Base-by-base conservation (phyloP, 495 filamentous ascomycete genomes). In the Clohesyomyces aquaticus region DNA sequence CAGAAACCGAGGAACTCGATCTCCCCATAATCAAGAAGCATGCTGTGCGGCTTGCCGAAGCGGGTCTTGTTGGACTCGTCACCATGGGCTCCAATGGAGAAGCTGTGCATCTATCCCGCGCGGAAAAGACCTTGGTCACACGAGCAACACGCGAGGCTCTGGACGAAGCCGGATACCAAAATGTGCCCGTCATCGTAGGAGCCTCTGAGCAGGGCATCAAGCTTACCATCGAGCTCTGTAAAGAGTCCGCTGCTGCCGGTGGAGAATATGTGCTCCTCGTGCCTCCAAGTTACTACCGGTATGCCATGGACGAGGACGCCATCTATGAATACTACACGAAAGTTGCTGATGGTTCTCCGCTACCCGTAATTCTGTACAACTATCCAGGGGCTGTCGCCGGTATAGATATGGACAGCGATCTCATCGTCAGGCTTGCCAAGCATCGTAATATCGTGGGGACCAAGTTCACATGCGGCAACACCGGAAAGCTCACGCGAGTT, bases 81-180 rank as follows among this genome's bases (percentile, higher is more conserved):
- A 88, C 88, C 65, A 92, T 93, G 88, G 91, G 91, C 48, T 93
- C 89, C 59, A 95, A 95, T 73, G 91, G 91, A 21, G 91, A 95
- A 77, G 91, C 91, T 18, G 88, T 91, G 56, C 91, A 95, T 73
- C 84, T 92, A 59, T 88, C 86, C 55, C 84, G 84, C 32, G 80
- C 84, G 29, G 91, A 95, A 73, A 90, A 90, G 68, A 75, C 82
- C 42, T 84, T 81, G n/a, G 85, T 96, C 48, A 93, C 88, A 6
- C 79, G 80, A 65, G 89, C 90, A 32, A 93, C 90, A 11, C 85
- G 91, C n/a, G 84, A 88, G 64, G 91, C 91, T 41, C 82, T 95
- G 38, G 88, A 94, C 72, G 86, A 85, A 25, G 90, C 91, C 12
- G 90, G 89, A 47, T 94, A 89, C 82, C 76, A 76, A 10, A 76